These are phyloP conservation scores for Cicer chorassanicum DNA, from an alignment of 306 rosid species.

Conservation along the genomic window DNA sequence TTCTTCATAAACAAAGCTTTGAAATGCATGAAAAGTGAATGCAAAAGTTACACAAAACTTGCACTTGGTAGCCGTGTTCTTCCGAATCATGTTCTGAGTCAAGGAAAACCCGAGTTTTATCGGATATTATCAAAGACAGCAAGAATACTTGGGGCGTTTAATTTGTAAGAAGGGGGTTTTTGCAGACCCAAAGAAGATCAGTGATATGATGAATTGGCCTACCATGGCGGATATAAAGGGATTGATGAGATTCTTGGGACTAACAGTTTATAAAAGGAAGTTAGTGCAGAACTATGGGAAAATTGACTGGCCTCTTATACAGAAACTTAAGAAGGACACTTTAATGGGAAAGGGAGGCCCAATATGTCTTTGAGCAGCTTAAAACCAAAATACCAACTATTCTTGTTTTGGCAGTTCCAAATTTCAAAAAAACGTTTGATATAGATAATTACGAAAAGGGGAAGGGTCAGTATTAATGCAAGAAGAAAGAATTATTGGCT, in stretches of 20 bases:
- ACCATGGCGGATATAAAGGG: constrained; percentile 2
- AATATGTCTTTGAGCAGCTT: not conserved
- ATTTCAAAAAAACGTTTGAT: not conserved
- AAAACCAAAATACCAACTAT: not conserved
- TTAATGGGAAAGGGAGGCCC: not conserved
- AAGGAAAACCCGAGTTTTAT: too few species aligned
- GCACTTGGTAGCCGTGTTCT: too few species aligned
- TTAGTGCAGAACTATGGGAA: not conserved
- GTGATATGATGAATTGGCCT: not conserved
- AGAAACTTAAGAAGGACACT: not conserved
- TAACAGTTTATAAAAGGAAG: not conserved
- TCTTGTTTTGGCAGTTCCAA: not conserved
- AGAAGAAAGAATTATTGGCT: not conserved
- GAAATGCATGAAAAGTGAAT: not conserved
- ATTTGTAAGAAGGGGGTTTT: not conserved
- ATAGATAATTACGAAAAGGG: not conserved
- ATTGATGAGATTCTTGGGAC: not conserved
- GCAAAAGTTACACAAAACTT: not conserved
- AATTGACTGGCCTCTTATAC: not conserved
- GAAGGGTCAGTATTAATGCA: not conserved
- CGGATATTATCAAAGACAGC: not conserved
- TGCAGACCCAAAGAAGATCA: not conserved
- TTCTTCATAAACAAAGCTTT: too few species aligned
- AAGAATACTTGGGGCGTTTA: not conserved
- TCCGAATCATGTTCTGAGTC: too few species aligned